Conservation (phyloP, 2,329 filamentous ascomycete species). For the Leptodontidium sp. region DNA sequence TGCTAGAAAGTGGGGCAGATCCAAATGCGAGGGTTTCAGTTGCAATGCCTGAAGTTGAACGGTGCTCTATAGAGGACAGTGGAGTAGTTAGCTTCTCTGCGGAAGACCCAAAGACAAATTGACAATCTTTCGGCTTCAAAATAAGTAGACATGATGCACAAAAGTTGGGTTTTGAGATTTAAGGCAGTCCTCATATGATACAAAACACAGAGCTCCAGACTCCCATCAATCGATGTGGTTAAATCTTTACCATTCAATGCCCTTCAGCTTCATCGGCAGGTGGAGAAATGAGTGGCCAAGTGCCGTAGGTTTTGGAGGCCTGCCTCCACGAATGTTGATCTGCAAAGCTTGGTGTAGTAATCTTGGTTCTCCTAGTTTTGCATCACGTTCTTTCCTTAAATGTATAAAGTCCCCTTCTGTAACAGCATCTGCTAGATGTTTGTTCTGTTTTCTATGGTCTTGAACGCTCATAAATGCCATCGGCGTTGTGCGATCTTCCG, state of each 20-base stretch:
- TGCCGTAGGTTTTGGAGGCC: conserved; percentile 36
- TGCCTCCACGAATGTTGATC: conserved; percentile 57
- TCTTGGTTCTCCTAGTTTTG: conserved; percentile 52
- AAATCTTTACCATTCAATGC: background rate
- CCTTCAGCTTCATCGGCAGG: conserved; percentile 17
- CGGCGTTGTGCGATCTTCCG: too few species aligned
- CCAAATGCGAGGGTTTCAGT: background rate
- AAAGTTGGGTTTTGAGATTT: background rate
- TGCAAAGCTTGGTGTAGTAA: conserved; percentile 61
- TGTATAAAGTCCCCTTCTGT: too few species aligned
- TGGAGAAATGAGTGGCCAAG: conserved; percentile 5
- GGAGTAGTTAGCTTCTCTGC: background rate
- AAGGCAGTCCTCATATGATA: background rate
- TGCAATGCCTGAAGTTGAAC: background rate
- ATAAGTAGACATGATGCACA: background rate
- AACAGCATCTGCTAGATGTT: too few species aligned
- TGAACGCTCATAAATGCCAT: too few species aligned
- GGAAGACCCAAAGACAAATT: background rate
- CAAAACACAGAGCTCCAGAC: too few species aligned
- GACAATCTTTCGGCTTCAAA: background rate
- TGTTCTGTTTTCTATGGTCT: too few species aligned
- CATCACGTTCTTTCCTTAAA: conserved; percentile 39
- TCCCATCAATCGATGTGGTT: too few species aligned
- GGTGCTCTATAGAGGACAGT: background rate
- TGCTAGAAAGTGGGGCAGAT: conserved; percentile 1